Evolutionary conservation across 805 yeast species (phyloP).

Genomic region (Candida corydali): DNA sequence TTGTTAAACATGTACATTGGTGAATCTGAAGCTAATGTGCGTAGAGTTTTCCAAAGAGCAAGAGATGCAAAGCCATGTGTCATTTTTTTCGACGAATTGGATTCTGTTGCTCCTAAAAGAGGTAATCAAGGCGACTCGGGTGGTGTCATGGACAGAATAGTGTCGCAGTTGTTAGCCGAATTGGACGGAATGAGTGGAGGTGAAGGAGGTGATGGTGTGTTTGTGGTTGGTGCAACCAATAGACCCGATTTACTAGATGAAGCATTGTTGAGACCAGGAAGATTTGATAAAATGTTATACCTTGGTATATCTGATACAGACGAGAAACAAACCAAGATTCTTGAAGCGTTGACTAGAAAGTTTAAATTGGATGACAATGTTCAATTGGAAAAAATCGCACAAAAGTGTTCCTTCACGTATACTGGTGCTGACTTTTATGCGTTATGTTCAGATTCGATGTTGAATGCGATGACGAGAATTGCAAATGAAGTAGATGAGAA

Average conservation of each 20-base stretch:
- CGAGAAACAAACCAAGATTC: conserved; percentile 79
- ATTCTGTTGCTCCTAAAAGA: conserved; percentile 96
- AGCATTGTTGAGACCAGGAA: conserved; percentile 87
- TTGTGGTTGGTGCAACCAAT: conserved; percentile 98
- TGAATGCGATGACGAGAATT: conserved; percentile 91
- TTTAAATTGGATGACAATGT: conserved; percentile 61
- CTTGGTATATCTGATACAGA: conserved; percentile 90
- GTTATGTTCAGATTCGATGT: conserved; percentile 90
- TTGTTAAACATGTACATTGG: conserved; percentile 96
- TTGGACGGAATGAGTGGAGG: conserved; percentile 96
- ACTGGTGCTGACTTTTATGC: conserved; percentile 99
- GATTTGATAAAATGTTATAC: conserved; percentile 93
- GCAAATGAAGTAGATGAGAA: conserved; percentile 73
- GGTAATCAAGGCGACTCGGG: conserved; percentile 99
- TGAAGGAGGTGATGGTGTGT: conserved; percentile 71
- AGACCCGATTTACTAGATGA: conserved; percentile 94
- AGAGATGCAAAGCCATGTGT: conserved; percentile 98
- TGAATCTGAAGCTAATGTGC: conserved; percentile 95
- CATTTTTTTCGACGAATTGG: conserved; percentile 94
- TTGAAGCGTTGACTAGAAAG: conserved; percentile 86
- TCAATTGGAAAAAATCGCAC: conserved; percentile 55
- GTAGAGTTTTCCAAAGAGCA: conserved; percentile 90
- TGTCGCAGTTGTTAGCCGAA: conserved; percentile 91
- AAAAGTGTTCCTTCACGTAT: conserved; percentile 77
- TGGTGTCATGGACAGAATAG: conserved; percentile 98